phyloP scores from a whole-genome alignment of 1,284 basidiomycete species.

The Retiboletus fuscus region DNA sequence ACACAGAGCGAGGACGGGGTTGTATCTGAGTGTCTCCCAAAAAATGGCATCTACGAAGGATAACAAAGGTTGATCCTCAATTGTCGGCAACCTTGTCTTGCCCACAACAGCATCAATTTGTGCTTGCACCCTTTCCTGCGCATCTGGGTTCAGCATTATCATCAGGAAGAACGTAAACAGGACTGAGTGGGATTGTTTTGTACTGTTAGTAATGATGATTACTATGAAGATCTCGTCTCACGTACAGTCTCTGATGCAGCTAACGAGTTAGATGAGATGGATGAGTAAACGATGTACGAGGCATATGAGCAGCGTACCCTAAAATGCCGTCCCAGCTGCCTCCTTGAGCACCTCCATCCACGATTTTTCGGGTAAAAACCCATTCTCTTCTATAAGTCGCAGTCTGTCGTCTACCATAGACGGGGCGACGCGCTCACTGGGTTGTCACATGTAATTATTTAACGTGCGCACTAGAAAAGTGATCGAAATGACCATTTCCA shows the following conservation, averaged over 20 bases:
- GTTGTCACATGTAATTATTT: background rate
- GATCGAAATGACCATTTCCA: conserved; percentile 15
- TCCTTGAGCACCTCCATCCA: conserved; percentile 27
- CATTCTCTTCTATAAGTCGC: conserved; percentile 20
- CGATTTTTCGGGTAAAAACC: background rate
- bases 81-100: conserved; percentile 23
- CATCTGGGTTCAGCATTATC: conserved; percentile 32
- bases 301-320: conserved; percentile 34
- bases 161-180: conserved; percentile 33
- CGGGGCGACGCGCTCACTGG: background rate
- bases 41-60: conserved; percentile 38
- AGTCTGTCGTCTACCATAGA: conserved; percentile 36
- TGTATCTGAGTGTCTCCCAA: conserved; percentile 25
- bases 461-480: background rate
- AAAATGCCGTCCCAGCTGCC: conserved; percentile 22
- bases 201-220: background rate
- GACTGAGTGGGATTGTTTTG: conserved; percentile 20
- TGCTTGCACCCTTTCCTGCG: conserved; percentile 31
- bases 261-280: too few species aligned
- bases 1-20: conserved; percentile 19
- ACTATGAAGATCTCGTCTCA: background rate
- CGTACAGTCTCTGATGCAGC: conserved; percentile 34
- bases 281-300: too few species aligned
- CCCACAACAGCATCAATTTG: conserved; percentile 34
- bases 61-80: conserved; percentile 28